Evolutionary conservation across 345 rosid species (phyloP).

Genomic region (Clausena lansium): DNA sequence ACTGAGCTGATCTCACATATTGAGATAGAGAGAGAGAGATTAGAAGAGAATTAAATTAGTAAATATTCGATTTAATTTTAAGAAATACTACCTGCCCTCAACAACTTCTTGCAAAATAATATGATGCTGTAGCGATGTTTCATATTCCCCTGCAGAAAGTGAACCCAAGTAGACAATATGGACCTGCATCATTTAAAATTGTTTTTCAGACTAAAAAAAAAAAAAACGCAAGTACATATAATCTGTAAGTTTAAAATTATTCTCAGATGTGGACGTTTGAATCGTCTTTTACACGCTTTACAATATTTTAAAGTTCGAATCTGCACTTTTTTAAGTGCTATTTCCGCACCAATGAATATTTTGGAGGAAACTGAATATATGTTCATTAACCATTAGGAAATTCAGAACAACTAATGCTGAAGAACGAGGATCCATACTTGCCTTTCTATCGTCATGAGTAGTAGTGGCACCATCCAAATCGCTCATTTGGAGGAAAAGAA

Average conservation of each 20-base stretch:
- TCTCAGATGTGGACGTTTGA: too few relatives aligned
- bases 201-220: too few relatives aligned
- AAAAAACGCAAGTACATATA: too few relatives aligned
- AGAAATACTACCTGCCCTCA: slow-evolving; percentile 5
- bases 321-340: too few relatives aligned
- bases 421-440: background rate
- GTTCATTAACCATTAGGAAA: too few relatives aligned
- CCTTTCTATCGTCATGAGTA: background rate
- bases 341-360: too few relatives aligned
- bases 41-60: background rate
- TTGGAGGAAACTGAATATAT: too few relatives aligned
- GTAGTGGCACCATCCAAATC: background rate
- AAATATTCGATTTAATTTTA: background rate
- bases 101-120: slow-evolving; percentile 23
- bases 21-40: background rate
- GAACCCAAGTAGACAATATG: slow-evolving; percentile 47
- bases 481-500: background rate
- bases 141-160: slow-evolving; percentile 19
- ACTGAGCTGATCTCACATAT: slow-evolving; percentile 3
- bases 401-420: background rate
- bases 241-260: too few relatives aligned
- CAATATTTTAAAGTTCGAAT: too few relatives aligned
- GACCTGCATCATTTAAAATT: slow-evolving; percentile 4
- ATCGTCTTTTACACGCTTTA: too few relatives aligned
- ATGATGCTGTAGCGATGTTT: slow-evolving; percentile 22